A percentile compares a stretch with the other conserved stretches of the same genome.
These are phyloP conservation scores for Haplosporangium gracile DNA, from an alignment of 192 early-diverging fungal genomes.

Conservation along the genomic window DNA sequence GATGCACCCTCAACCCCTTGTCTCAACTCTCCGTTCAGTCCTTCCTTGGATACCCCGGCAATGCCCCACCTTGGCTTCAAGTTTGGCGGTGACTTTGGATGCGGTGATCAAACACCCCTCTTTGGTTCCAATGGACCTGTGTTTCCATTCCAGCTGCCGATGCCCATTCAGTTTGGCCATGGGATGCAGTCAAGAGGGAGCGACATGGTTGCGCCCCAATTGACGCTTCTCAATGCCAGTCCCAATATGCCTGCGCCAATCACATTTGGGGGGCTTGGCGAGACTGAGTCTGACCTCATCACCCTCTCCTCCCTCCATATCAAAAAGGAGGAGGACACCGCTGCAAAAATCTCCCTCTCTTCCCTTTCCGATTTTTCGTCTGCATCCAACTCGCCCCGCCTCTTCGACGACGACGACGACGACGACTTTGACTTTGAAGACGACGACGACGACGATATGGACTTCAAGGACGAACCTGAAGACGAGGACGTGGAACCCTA, in stretches of 20 bases:
- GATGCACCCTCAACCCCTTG: slow-evolving; percentile 31
- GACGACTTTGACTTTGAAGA: not conserved
- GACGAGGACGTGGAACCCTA: not conserved
- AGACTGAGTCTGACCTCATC: not conserved
- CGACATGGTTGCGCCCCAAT: slow-evolving; percentile 14
- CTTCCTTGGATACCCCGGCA: slow-evolving; percentile 4
- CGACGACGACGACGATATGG: not conserved
- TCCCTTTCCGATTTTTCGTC: not conserved
- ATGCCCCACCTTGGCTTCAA: slow-evolving; percentile 32
- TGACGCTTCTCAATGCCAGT: not conserved
- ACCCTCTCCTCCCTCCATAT: not conserved
- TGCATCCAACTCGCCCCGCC: not conserved
- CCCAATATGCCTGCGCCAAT: not conserved
- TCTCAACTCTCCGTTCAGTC: slow-evolving; percentile 32
- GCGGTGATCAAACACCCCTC: slow-evolving; percentile 1
- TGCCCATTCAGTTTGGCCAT: not conserved
- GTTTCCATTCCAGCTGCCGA: not conserved
- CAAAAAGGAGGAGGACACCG: not conserved
- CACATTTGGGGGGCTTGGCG: slow-evolving; percentile 4
- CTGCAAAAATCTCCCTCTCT: not conserved
- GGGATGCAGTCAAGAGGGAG: not conserved
- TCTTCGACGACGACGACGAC: not conserved
- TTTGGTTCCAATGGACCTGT: not conserved
- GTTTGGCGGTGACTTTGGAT: not conserved
- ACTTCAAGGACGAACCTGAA: not conserved